A percentile compares a stretch with the other conserved stretches of the same genome.
Conservation (phyloP, 2,329 filamentous ascomycete genomes). For the Sporothrix brunneoviolacea region DNA sequence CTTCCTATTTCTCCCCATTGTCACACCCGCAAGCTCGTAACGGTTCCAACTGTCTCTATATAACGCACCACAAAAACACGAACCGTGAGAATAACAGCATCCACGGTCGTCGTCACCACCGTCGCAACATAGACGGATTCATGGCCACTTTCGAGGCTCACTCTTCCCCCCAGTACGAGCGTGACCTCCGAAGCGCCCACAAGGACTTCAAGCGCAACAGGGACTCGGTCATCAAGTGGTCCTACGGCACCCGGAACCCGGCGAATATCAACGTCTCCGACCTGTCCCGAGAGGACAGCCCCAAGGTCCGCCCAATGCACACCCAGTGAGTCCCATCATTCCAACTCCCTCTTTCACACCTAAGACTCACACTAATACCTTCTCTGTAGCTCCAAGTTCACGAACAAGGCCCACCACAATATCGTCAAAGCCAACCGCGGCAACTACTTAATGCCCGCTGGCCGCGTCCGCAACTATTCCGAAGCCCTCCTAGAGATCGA, state of each 20-base stretch:
- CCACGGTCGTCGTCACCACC: too few relatives aligned
- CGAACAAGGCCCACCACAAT: too few relatives aligned
- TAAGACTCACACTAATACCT: conserved; percentile 1
- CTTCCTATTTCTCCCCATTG: too few relatives aligned
- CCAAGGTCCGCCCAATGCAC: too few relatives aligned
- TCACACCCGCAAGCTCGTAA: too few relatives aligned
- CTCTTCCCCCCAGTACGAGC: conserved; percentile 26
- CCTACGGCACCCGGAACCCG: conserved; percentile 29
- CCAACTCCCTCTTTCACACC: background rate
- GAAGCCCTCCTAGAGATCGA: conserved; percentile 30
- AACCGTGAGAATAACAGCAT: too few relatives aligned
- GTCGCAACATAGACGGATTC: too few relatives aligned
- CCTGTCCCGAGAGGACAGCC: background rate
- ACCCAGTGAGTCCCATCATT: too few relatives aligned
- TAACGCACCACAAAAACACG: too few relatives aligned
- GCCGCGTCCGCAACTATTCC: conserved; percentile 28
- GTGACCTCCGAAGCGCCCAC: conserved; percentile 38
- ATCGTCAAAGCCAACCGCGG: conserved; percentile 31
- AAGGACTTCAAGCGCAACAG: conserved; percentile 39
- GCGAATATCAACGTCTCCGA: conserved; percentile 2
- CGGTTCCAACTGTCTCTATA: too few relatives aligned
- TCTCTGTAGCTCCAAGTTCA: too few relatives aligned
- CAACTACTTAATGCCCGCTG: conserved; percentile 22
- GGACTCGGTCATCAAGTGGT: conserved; percentile 37
- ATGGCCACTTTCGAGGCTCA: conserved; percentile 14